These are phyloP conservation scores for Metschnikowia hibisci DNA, from an alignment of 805 yeast genomes.

Conservation along the genomic window DNA sequence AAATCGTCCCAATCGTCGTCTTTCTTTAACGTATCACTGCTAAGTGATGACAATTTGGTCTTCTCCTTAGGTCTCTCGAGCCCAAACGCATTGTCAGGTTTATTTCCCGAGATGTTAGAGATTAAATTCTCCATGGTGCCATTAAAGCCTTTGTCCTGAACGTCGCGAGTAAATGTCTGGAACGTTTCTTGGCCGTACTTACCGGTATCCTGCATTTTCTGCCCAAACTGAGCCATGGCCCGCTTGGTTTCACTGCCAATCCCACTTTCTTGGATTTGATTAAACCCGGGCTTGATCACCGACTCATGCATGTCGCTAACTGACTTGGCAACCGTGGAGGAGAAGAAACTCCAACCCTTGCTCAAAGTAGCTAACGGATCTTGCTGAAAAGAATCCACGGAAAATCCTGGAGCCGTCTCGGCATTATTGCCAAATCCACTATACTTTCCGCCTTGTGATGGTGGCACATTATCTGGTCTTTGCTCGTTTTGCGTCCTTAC, in stretches of 20 bases:
- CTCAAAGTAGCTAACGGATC: constrained; percentile 91
- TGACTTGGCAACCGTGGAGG: constrained; percentile 79
- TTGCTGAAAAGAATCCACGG: constrained; percentile 62
- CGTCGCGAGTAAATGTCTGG: constrained; percentile 49
- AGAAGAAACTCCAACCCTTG: constrained; percentile 92
- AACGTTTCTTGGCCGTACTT: constrained; percentile 68
- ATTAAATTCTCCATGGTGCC: constrained; percentile 38
- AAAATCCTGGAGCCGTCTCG: constrained; percentile 47
- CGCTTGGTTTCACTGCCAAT: constrained; percentile 75
- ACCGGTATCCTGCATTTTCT: constrained; percentile 86
- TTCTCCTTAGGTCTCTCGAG: constrained; percentile 52
- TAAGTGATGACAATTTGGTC: constrained; percentile 41
- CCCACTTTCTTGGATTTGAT: constrained; percentile 73
- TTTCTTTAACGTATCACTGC: constrained; percentile 25
- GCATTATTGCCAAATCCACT: constrained; percentile 89
- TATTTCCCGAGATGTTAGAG: constrained; percentile 50
- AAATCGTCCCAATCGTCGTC: constrained; percentile 70
- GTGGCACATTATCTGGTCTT: constrained; percentile 78
- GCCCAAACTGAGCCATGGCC: constrained; percentile 97
- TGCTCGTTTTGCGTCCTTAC: constrained; percentile 68
- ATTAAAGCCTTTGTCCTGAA: constrained; percentile 37
- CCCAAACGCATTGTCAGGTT: constrained; percentile 64
- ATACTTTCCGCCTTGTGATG: constrained; percentile 91
- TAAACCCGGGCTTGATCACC: constrained; percentile 88
- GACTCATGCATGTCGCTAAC: constrained; percentile 81